phyloP scores from a whole-genome alignment of 352 stramenopile species.

The Plasmopara viticola region DNA sequence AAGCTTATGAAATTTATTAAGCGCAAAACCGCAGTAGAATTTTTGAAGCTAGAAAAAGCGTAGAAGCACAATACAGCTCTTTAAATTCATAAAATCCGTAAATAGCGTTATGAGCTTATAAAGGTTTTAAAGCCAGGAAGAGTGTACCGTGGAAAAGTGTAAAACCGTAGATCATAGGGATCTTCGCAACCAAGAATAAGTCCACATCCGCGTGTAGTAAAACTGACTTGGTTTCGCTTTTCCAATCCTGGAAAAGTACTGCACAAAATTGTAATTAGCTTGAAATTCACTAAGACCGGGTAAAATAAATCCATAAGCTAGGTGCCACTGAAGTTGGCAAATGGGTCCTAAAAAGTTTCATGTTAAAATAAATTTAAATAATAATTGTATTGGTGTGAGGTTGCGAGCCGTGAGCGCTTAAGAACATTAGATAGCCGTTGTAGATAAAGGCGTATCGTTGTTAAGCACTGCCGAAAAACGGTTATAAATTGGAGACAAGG shows the following conservation, averaged over 20 bases:
- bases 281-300: not conserved
- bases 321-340: not conserved
- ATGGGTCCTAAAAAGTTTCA: slow-evolving; percentile 1
- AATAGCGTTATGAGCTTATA: no score
- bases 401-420: not conserved
- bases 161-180: no score
- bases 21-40: no score
- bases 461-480: slow-evolving; percentile 1
- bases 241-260: not conserved
- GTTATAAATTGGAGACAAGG: not conserved
- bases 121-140: no score
- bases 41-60: no score
- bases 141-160: no score
- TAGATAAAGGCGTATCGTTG: slow-evolving; percentile 6
- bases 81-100: no score
- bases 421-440: slow-evolving; percentile 4
- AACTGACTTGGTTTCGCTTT: no score
- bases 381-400: not conserved
- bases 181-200: no score
- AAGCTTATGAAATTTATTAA: no score
- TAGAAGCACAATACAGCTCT: no score
- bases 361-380: not conserved
- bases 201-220: not conserved
- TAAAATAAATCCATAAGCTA: not conserved
- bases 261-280: not conserved